These are phyloP conservation scores for Rhizophagus sp. DNA, from an alignment of 192 early-diverging fungal species.

Conservation along the genomic window DNA sequence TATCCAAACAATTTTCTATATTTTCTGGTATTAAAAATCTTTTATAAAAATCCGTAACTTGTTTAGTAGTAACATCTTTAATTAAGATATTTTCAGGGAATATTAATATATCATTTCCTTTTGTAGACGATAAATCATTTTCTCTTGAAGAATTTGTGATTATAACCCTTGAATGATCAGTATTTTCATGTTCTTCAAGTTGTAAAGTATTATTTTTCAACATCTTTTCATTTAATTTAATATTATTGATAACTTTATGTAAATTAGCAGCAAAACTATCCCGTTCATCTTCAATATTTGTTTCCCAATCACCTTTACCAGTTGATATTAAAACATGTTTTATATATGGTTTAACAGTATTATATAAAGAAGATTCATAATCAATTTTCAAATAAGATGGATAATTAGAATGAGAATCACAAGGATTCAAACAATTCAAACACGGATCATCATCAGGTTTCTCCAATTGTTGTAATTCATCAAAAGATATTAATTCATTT, in stretches of 20 bases:
- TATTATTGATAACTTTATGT: slow-evolving; percentile 36
- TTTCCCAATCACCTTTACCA: slow-evolving; percentile 50
- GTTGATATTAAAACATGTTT: slow-evolving; percentile 61
- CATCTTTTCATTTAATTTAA: slow-evolving; percentile 18
- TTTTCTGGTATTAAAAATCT: slow-evolving; percentile 29
- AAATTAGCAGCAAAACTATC: slow-evolving; percentile 46
- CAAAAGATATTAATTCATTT: not conserved
- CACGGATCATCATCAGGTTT: slow-evolving; percentile 38
- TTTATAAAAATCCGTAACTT: slow-evolving; percentile 48
- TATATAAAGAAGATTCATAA: slow-evolving; percentile 39
- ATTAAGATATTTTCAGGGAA: slow-evolving; percentile 59
- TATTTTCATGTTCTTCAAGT: slow-evolving; percentile 11
- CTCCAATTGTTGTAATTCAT: not conserved
- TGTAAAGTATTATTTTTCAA: not conserved
- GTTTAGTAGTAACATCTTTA: slow-evolving; percentile 44
- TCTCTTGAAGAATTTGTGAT: slow-evolving; percentile 45
- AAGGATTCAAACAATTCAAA: slow-evolving; percentile 44
- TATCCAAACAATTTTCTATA: not conserved
- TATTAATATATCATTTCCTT: slow-evolving; percentile 38
- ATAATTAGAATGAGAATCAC: slow-evolving; percentile 45
- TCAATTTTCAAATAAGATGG: slow-evolving; percentile 58
- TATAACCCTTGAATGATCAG: slow-evolving; percentile 42
- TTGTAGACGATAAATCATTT: slow-evolving; percentile 7
- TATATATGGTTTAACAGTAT: slow-evolving; percentile 53
- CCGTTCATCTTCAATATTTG: slow-evolving; percentile 51